A percentile compares a stretch with the other conserved stretches of the same genome.
These are phyloP conservation scores for Xenosphaeropsis pyriputrescens DNA, from an alignment of 2,329 filamentous ascomycete species.

Conservation along the genomic window DNA sequence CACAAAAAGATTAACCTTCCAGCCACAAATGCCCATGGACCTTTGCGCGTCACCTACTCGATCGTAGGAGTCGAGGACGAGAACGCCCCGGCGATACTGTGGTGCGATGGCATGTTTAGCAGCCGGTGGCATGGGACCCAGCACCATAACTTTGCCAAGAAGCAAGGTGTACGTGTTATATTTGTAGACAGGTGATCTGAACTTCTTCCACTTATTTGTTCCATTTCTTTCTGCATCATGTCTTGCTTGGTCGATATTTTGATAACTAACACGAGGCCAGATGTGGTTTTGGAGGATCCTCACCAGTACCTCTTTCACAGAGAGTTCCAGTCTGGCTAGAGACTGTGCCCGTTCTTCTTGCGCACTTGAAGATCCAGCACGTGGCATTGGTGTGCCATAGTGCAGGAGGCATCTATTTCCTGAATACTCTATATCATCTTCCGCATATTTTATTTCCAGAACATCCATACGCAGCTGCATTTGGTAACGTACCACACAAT, in stretches of 20 bases:
- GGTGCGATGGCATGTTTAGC: slow-evolving; percentile 23
- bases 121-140: slow-evolving; percentile 15
- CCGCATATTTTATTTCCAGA: slow-evolving; percentile 18
- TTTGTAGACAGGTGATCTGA: slow-evolving; percentile 21
- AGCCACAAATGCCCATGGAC: slow-evolving; percentile 8
- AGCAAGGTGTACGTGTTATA: slow-evolving; percentile 20
- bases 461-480: slow-evolving; percentile 15
- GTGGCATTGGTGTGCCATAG: slow-evolving; percentile 24
- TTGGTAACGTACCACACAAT: slow-evolving; percentile 23
- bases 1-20: slow-evolving; percentile 12
- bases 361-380: slow-evolving; percentile 20
- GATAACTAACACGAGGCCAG: slow-evolving; percentile 10
- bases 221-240: neutral
- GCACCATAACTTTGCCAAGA: slow-evolving; percentile 16
- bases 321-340: slow-evolving; percentile 25
- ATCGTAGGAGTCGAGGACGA: slow-evolving; percentile 11
- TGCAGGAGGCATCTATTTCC: slow-evolving; percentile 24
- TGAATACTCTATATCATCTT: slow-evolving; percentile 23
- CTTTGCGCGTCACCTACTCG: slow-evolving; percentile 12
- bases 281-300: slow-evolving; percentile 28
- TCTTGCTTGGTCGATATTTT: too few relatives aligned
- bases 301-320: slow-evolving; percentile 18
- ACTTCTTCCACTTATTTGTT: neutral
- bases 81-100: slow-evolving; percentile 19
- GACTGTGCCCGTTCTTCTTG: slow-evolving; percentile 22